Percentiles rank a stretch among this genome's conserved stretches.
Evolutionary conservation across 441 rosid species (phyloP).

Genomic region (Pelargonium myrrhifolium): DNA sequence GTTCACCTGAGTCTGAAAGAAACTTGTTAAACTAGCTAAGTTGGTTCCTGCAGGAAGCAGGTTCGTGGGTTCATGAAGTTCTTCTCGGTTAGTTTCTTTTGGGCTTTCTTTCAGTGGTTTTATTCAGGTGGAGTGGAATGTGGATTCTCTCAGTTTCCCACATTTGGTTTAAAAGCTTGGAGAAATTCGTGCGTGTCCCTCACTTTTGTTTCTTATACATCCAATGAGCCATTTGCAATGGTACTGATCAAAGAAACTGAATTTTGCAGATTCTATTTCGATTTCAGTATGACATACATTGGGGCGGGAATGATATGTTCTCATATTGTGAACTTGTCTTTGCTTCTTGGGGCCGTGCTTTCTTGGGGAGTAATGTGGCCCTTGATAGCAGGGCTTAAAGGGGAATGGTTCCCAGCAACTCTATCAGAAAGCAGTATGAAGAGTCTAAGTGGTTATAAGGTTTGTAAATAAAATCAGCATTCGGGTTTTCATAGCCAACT

Average conservation of each 20-base stretch:
- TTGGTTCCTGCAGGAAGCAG: conserved; percentile 66
- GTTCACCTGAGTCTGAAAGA: neutral
- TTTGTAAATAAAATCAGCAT: conserved; percentile 12
- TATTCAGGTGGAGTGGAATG: conserved; percentile 67
- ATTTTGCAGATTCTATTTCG: conserved; percentile 73
- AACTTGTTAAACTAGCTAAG: neutral
- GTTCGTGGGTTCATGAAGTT: conserved; percentile 64
- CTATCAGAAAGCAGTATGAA: conserved; percentile 59
- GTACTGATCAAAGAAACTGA: conserved; percentile 15
- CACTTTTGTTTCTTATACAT: neutral
- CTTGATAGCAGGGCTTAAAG: conserved; percentile 49
- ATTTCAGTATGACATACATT: conserved; percentile 73
- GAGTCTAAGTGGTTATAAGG: conserved; percentile 85
- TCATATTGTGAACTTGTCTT: conserved; percentile 72
- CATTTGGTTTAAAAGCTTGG: conserved; percentile 81
- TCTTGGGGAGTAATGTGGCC: conserved; percentile 98
- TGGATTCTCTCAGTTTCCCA: conserved; percentile 78
- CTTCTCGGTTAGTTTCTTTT: conserved; percentile 69
- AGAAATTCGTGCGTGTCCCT: conserved; percentile 48
- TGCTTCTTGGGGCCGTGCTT: conserved; percentile 74
- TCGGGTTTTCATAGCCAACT: neutral
- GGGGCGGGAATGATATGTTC: conserved; percentile 97
- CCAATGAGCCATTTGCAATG: neutral
- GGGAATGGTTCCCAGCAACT: conserved; percentile 58
- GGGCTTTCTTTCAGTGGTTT: conserved; percentile 97